phyloP scores from a whole-genome alignment of 495 filamentous ascomycete species.

The Bacidia gigantensis region DNA sequence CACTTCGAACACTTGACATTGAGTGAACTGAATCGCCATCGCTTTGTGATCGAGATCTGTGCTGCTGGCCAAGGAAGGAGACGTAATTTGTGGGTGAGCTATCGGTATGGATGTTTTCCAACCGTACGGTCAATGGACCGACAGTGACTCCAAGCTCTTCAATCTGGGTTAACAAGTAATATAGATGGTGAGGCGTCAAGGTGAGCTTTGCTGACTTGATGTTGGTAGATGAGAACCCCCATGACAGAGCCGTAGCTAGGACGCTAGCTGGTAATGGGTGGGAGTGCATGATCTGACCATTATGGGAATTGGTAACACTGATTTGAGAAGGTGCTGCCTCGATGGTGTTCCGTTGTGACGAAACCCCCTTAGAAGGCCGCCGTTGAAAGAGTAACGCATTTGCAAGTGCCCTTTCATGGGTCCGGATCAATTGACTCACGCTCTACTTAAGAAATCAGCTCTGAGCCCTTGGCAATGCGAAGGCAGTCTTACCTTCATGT shows the following conservation, averaged over 20 bases:
- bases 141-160: conserved; percentile 82
- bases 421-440: conserved; percentile 87
- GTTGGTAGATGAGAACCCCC: conserved; percentile 72
- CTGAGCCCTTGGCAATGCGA: conserved; percentile 6
- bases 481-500: conserved; percentile 54
- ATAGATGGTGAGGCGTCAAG: conserved; percentile 93
- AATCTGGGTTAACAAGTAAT: conserved; percentile 87
- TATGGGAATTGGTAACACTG: no score
- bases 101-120: conserved; percentile 88
- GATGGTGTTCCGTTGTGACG: background rate
- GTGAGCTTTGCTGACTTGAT: conserved; percentile 83
- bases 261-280: conserved; percentile 37
- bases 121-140: conserved; percentile 86
- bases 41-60: conserved; percentile 52
- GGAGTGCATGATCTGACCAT: background rate
- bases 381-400: conserved; percentile 80
- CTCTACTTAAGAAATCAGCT: conserved; percentile 42
- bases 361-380: conserved; percentile 23
- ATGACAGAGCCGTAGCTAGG: conserved; percentile 71
- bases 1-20: conserved; percentile 89
- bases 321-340: background rate
- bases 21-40: conserved; percentile 88
- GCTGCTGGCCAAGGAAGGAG: conserved; percentile 76
- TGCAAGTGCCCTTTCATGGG: conserved; percentile 91
- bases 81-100: conserved; percentile 83